Evolutionary conservation across 345 rosid genomes (phyloP), one percentile per base, ranked within the genome.

Genomic region (Iberis pinnata): DNA sequence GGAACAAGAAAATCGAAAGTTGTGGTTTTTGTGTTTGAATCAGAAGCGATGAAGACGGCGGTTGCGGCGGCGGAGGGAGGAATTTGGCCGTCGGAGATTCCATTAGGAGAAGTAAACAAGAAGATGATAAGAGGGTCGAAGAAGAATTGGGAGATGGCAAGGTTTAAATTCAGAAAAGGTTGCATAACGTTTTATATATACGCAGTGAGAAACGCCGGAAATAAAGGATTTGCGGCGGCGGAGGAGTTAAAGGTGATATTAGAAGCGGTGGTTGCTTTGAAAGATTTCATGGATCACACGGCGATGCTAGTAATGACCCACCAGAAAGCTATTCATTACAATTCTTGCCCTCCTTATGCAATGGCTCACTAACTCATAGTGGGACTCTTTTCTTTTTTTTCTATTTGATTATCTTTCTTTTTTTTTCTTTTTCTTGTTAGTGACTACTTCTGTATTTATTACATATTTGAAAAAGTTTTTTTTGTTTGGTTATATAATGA

Each of bases 201-300:
- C 64, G 98, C 95, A 0, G 95, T 83, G 49, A 73, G 90, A 49
- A 53, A 73, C 7, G 51, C 40, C 12, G 96, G 95, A 0, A 69
- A 18, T 17, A 9, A 69, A 24, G 93, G 93, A 0, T 92, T 92
- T 37, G 62, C 75, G 26, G 75, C 79, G 15, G 89, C 81, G n/a
- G 93, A 85, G 57, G 98, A 92, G 54, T 60, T 92, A 20, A 78
- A 87, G 63, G 67, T 70, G 24, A 76, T 92, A 19, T 68, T 92
- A 29, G 82, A 92, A 47, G 87, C 98, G 33, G 98, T 92, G 58
- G 84, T 80, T 31, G 77, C 82, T 29, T 83, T 92, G 17, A 88
- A 88, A 45, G 96, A 92, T 70, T 92, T 92, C 80, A 70, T 92
- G 82, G 98, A 92, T 75, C 96, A 92, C 58, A 92, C 96, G 9